Evolutionary conservation across 495 filamentous ascomycete species (phyloP).

Genomic region (Aspergillus avenaceus): DNA sequence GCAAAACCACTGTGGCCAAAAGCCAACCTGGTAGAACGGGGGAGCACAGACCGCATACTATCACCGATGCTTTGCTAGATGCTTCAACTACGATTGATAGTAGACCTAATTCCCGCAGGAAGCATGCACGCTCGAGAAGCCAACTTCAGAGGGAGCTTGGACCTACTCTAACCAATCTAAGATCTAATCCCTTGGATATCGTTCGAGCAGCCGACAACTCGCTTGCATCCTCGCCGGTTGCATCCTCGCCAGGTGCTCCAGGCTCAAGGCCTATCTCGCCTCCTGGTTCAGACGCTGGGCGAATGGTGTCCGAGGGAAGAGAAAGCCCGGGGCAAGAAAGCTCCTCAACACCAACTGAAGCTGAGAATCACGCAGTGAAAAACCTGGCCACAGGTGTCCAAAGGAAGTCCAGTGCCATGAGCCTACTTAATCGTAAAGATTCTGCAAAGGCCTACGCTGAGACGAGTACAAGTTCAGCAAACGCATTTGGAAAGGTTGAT

Average conservation of each 20-base stretch:
- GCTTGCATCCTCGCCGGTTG: slow-evolving; percentile 28
- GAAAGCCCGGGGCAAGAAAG: slow-evolving; percentile 31
- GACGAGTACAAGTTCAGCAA: slow-evolving; percentile 74
- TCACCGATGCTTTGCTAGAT: slow-evolving; percentile 86
- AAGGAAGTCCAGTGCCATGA: slow-evolving; percentile 77
- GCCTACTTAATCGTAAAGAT: slow-evolving; percentile 73
- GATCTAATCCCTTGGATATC: slow-evolving; percentile 19
- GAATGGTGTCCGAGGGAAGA: slow-evolving; percentile 17
- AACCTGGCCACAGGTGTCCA: slow-evolving; percentile 29
- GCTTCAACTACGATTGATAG: slow-evolving; percentile 86
- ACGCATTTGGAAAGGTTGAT: slow-evolving; percentile 84
- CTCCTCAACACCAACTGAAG: slow-evolving; percentile 34
- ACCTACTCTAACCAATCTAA: slow-evolving; percentile 8
- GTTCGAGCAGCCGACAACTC: slow-evolving; percentile 25
- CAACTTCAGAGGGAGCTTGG: slow-evolving; percentile 46
- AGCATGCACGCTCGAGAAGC: slow-evolving; percentile 43
- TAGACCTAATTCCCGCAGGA: slow-evolving; percentile 52
- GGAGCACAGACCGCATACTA: slow-evolving; percentile 60
- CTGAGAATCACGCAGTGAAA: slow-evolving; percentile 28
- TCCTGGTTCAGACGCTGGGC: slow-evolving; percentile 32
- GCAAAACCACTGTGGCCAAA: slow-evolving; percentile 33
- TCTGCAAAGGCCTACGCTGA: slow-evolving; percentile 76
- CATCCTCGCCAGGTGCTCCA: slow-evolving; percentile 38
- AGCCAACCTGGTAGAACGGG: slow-evolving; percentile 21
- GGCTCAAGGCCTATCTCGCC: slow-evolving; percentile 39